Conservation (phyloP, 768 basidiomycete genomes). For the Auricularia sp. region DNA sequence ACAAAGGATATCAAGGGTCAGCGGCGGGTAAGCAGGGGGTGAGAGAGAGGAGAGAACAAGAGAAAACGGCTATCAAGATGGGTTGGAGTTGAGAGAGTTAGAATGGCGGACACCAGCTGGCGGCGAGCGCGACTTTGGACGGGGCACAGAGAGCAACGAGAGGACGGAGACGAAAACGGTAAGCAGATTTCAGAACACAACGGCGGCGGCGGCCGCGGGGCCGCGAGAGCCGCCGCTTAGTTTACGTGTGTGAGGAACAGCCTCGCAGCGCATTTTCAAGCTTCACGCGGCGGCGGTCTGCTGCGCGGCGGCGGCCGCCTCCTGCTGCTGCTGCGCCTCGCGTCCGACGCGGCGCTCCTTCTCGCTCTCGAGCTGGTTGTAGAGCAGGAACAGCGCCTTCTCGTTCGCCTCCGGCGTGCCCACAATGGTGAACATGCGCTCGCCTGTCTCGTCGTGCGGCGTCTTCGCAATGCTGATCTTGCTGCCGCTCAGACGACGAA, state of each 20-base stretch:
- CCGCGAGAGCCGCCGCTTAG: too few relatives aligned
- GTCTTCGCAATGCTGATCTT: slow-evolving; percentile 98
- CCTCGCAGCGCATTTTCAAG: too few relatives aligned
- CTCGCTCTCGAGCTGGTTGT: slow-evolving; percentile 89
- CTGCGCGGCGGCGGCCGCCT: not conserved
- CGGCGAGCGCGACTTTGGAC: too few relatives aligned
- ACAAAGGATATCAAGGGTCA: not conserved
- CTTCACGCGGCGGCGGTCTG: not conserved
- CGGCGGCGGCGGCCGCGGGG: too few relatives aligned
- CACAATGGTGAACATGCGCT: slow-evolving; percentile 98
- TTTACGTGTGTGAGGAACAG: too few relatives aligned
- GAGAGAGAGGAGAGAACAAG: not conserved
- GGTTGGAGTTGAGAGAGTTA: too few relatives aligned
- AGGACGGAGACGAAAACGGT: too few relatives aligned
- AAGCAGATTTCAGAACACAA: too few relatives aligned
- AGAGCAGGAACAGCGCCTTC: slow-evolving; percentile 93
- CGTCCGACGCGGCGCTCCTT: slow-evolving; percentile 87
- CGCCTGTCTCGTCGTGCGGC: slow-evolving; percentile 98
- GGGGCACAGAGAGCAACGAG: too few relatives aligned
- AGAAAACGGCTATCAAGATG: not conserved
- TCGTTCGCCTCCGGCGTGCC: slow-evolving; percentile 95
- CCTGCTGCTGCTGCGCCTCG: slow-evolving; percentile 27
- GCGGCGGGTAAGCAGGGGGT: too few relatives aligned
- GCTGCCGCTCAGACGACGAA: slow-evolving; percentile 92
- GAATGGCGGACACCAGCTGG: too few relatives aligned